These are phyloP conservation scores for Pyrus hybrid DNA, from an alignment of 331 rosid genomes.

Conservation along the genomic window DNA sequence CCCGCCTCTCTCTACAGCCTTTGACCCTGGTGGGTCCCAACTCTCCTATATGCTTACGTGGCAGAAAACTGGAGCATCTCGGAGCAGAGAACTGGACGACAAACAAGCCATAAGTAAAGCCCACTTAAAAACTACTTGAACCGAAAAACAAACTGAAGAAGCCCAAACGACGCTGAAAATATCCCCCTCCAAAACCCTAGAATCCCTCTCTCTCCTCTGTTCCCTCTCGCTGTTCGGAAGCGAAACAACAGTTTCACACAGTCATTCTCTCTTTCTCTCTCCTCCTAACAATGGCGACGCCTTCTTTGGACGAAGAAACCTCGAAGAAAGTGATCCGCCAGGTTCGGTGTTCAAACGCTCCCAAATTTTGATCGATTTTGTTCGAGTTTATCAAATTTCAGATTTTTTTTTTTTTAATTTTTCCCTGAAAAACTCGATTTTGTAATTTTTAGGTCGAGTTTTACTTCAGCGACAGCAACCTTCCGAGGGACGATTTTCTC, in stretches of 20 bases:
- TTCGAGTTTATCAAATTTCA: not conserved
- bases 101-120: not conserved
- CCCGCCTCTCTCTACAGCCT: not conserved
- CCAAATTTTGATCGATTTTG: not conserved
- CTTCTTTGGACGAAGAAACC: constrained; percentile 58
- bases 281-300: constrained; percentile 37
- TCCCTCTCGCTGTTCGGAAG: not conserved
- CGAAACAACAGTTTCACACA: not conserved
- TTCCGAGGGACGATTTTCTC: constrained; percentile 64
- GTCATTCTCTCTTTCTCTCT: not conserved
- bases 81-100: not conserved
- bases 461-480: constrained; percentile 92
- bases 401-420: too few relatives aligned
- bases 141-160: not conserved
- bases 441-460: constrained; percentile 65
- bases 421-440: not conserved
- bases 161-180: not conserved
- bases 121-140: not conserved
- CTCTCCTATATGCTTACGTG: not conserved
- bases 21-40: not conserved
- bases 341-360: constrained; percentile 15
- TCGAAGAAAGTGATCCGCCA: constrained; percentile 69
- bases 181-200: constrained; percentile 29
- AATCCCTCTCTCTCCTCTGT: not conserved
- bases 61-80: not conserved